A percentile compares a stretch with the other conserved stretches of the same genome.
phyloP scores from a whole-genome alignment of 192 early-diverging fungal species.

The Backusella liffmaniae region DNA sequence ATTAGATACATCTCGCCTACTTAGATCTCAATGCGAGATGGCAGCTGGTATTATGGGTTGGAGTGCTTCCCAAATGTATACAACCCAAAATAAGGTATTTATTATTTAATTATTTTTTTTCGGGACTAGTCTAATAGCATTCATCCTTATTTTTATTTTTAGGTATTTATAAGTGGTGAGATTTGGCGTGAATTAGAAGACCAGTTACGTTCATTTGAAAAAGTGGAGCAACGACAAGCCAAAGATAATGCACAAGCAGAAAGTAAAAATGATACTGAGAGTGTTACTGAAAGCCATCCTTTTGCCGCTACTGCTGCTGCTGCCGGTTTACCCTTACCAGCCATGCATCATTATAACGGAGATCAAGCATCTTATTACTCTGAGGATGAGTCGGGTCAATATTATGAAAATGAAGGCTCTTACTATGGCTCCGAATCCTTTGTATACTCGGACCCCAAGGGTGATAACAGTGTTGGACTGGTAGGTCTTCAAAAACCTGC shows the following conservation, averaged over 20 bases:
- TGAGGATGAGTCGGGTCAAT: constrained; percentile 29
- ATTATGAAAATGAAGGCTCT: constrained; percentile 9
- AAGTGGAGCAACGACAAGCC: constrained; percentile 47
- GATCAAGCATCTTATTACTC: constrained; percentile 35
- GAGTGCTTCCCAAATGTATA: constrained; percentile 42
- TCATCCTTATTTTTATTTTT: constrained; percentile 1
- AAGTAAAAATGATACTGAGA: not conserved
- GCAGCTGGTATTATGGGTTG: constrained; percentile 45
- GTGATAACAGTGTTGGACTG: constrained; percentile 9
- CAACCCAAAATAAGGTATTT: constrained; percentile 17
- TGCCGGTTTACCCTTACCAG: constrained; percentile 22
- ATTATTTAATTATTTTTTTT: not conserved
- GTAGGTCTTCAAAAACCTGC: constrained; percentile 15
- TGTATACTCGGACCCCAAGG: constrained; percentile 11
- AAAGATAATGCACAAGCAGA: constrained; percentile 27
- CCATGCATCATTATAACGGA: constrained; percentile 7
- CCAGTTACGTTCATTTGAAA: constrained; percentile 56
- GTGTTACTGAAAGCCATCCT: not conserved
- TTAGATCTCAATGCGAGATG: constrained; percentile 35
- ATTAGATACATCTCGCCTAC: constrained; percentile 35
- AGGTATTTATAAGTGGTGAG: constrained; percentile 59
- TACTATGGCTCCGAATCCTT: constrained; percentile 20
- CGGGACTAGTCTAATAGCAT: not conserved
- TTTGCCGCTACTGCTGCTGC: constrained; percentile 20
- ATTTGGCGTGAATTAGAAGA: constrained; percentile 68